A percentile compares a stretch with the other conserved stretches of the same genome.
Conservation (phyloP, 306 rosid genomes). For the Echinosophora koreensis region DNA sequence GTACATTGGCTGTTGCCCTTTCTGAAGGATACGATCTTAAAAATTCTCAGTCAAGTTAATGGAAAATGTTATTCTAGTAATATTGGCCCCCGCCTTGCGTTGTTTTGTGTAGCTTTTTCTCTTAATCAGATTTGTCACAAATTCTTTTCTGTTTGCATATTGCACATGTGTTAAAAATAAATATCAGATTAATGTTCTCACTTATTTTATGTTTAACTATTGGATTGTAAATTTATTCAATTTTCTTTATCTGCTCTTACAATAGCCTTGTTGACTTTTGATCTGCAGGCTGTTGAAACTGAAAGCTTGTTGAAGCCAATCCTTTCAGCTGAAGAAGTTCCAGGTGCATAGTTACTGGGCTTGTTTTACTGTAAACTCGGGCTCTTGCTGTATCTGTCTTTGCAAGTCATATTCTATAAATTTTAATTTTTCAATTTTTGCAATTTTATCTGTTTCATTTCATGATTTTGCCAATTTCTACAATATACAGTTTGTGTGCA, state of each 20-base stretch:
- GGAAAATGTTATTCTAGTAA: not conserved
- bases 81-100: not conserved
- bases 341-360: conserved; percentile 61
- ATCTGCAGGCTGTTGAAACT: conserved; percentile 81
- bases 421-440: not conserved
- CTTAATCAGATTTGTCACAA: not conserved
- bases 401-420: not conserved
- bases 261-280: conserved; percentile 23
- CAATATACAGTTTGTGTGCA: conserved; percentile 85
- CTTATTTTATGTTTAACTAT: conserved; percentile 1
- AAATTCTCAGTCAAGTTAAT: conserved; percentile 19
- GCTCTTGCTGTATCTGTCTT: not conserved
- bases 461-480: conserved; percentile 17
- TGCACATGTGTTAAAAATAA: conserved; percentile 3
- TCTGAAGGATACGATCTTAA: not conserved
- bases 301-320: conserved; percentile 82
- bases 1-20: not conserved
- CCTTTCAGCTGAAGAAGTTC: conserved; percentile 78
- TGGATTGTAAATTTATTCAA: conserved; percentile 16
- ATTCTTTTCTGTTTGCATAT: conserved; percentile 8
- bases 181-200: conserved; percentile 16
- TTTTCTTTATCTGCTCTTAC: conserved; percentile 9
- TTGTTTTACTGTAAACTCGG: conserved; percentile 5
- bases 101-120: not conserved
- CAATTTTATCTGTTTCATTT: conserved; percentile 27